Evolutionary conservation across 2,329 filamentous ascomycete species (phyloP).

Genomic region (Penicillium sp.): DNA sequence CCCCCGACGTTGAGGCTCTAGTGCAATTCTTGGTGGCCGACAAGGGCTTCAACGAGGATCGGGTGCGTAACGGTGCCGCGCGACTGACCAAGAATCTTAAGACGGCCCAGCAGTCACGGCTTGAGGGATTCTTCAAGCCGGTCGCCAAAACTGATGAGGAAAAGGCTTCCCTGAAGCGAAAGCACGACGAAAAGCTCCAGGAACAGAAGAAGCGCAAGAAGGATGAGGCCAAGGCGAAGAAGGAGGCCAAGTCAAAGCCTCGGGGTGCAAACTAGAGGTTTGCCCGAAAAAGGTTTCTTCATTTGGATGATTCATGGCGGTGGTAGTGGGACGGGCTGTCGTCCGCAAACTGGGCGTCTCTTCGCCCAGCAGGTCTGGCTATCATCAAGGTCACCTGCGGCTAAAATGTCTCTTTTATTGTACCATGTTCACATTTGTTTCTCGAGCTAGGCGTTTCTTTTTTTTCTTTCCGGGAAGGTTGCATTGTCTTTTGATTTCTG

Average conservation of each 20-base stretch:
- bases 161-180: conserved; percentile 79
- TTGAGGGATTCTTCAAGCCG: conserved; percentile 97
- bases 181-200: conserved; percentile 85
- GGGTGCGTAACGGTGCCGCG: conserved; percentile 71
- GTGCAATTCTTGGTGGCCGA: conserved; percentile 85
- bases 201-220: conserved; percentile 95
- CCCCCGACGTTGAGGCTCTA: conserved; percentile 82
- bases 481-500: conserved; percentile 6
- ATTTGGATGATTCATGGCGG: not conserved
- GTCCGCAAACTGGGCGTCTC: not conserved
- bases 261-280: conserved; percentile 52
- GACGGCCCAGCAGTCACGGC: conserved; percentile 77
- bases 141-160: conserved; percentile 82
- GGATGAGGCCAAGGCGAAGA: conserved; percentile 92
- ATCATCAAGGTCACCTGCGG: not conserved
- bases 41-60: conserved; percentile 95
- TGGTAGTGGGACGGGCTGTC: not conserved
- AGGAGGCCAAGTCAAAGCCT: conserved; percentile 80
- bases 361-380: not conserved
- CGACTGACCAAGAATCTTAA: conserved; percentile 86
- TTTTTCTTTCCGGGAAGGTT: not conserved
- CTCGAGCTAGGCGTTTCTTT: conserved; percentile 13
- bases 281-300: not conserved
- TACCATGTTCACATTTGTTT: not conserved
- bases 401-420: conserved; percentile 4